These are phyloP conservation scores for Coemansia sp. DNA, from an alignment of 192 early-diverging fungal genomes.

Conservation along the genomic window DNA sequence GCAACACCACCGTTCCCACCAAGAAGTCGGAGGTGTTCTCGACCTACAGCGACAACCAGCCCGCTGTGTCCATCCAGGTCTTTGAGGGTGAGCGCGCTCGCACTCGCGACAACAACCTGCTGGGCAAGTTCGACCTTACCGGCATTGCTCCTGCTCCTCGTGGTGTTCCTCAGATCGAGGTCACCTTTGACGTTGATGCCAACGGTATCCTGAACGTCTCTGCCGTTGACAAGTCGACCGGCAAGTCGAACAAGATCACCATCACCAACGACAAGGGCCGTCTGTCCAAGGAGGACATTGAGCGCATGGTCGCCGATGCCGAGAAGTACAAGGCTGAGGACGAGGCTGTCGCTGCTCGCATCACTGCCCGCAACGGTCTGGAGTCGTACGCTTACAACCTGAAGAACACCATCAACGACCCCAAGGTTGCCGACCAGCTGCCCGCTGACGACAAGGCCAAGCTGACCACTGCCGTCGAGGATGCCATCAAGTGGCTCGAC, in stretches of 20 bases:
- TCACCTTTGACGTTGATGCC: constrained; percentile 95
- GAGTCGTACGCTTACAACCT: constrained; percentile 98
- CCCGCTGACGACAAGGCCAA: constrained; percentile 87
- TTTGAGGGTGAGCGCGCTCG: constrained; percentile 97
- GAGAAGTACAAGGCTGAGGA: constrained; percentile 98
- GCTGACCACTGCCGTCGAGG: constrained; percentile 80
- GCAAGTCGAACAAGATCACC: constrained; percentile 94
- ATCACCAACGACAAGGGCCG: constrained; percentile 99
- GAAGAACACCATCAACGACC: constrained; percentile 85
- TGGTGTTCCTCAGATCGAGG: constrained; percentile 96
- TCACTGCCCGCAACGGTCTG: constrained; percentile 90
- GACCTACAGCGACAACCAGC: constrained; percentile 98
- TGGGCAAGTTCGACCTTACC: constrained; percentile 97
- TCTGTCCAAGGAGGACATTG: constrained; percentile 97
- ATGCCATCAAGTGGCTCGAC: constrained; percentile 95
- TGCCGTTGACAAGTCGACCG: constrained; percentile 93
- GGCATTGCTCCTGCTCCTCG: constrained; percentile 97
- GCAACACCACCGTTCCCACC: constrained; percentile 96
- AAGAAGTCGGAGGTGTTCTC: constrained; percentile 99
- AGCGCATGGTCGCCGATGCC: constrained; percentile 93
- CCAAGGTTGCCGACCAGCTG: constrained; percentile 82
- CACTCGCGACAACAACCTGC: constrained; percentile 98
- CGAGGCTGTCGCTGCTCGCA: constrained; percentile 87
- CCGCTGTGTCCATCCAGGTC: constrained; percentile 96
- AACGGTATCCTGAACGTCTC: constrained; percentile 97